These are phyloP conservation scores for Baeospora myosura DNA, from an alignment of 1,284 basidiomycete species.

Conservation along the genomic window DNA sequence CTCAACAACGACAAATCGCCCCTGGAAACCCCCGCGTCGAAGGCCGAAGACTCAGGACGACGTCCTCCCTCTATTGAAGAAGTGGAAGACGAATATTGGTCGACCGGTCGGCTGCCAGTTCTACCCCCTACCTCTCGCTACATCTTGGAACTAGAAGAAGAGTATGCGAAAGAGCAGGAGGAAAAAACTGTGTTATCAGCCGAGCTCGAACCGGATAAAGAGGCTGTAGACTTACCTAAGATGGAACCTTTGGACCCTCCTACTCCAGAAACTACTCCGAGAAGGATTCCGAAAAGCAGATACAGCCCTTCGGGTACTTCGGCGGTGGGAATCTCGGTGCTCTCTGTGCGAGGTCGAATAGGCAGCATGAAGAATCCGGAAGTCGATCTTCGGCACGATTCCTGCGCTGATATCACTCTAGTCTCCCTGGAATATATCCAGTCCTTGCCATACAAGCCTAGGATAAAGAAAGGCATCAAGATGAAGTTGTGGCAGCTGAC, in stretches of 20 bases:
- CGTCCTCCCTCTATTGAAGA: no score
- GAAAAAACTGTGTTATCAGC: background rate
- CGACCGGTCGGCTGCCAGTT: no score
- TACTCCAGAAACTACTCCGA: background rate
- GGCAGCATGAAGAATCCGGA: background rate
- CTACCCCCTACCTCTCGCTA: no score
- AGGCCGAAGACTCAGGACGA: no score
- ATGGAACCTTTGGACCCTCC: background rate
- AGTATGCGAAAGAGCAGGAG: background rate
- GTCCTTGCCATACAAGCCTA: slow-evolving; percentile 1
- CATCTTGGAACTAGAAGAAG: no score
- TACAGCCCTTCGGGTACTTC: background rate
- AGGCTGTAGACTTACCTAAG: no score
- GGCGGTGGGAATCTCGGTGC: background rate
- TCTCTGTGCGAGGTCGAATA: background rate
- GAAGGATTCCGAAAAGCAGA: background rate
- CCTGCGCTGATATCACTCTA: slow-evolving; percentile 13
- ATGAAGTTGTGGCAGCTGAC: slow-evolving; percentile 16
- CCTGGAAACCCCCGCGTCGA: no score
- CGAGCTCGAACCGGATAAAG: background rate
- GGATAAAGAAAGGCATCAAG: slow-evolving; percentile 7
- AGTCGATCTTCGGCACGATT: slow-evolving; percentile 7
- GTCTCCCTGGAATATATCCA: slow-evolving; percentile 11
- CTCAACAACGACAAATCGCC: no score
- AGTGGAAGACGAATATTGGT: no score